Base-by-base conservation (phyloP, 208 protist genomes). In the Crithidia acanthocephali region DNA sequence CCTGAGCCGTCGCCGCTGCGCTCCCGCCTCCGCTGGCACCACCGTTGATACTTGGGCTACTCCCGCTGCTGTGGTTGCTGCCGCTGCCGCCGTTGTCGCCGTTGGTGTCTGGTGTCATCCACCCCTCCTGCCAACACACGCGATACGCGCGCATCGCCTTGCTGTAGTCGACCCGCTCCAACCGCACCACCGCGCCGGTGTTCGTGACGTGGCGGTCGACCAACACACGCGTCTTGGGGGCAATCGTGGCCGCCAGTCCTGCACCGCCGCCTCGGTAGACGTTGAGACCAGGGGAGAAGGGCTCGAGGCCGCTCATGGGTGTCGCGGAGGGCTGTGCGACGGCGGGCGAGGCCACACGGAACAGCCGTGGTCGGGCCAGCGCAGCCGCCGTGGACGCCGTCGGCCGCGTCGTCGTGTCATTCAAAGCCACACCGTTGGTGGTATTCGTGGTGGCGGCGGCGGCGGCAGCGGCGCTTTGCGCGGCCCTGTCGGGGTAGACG, bases 111-210 rank as follows among this genome's bases (percentile, higher is more conserved):
- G 40, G n/a, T 44, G 11, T 45, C 23, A 5, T 18, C 40, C 48
- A 40, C 3, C 67, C 75, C 23, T 77, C 68, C 60, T 84, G 76
- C 8, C 85, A 74, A 32, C 75, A 85, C 35, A 95, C 76, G 5
- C 85, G 77, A 45, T 95, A 95, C 10, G 72, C 81, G 0, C 91
- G 86, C 75, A 95, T 85, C n/a, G 76, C 81, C 28, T 90, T 81
- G 67, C 88, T 88, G 77, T 92, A 90, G 65, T 90, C 83, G 16
- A 84, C 69, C 47, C 80, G 79, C 66, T 83, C 81, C 37, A 95
- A 67, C 67, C 82, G 70, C 16, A 95, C 80, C 25, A 92, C 61
- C 0, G 80, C 70, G 11, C 84, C 78, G 20, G 81, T 90, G 74
- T 85, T 91, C 23, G 88, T 87, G 22, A 82, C 64, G 58, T 95